Percentiles rank a stretch among this genome's conserved stretches.
phyloP scores from a whole-genome alignment of 2,329 filamentous ascomycete genomes.

The Plenodomus biglobosus region DNA sequence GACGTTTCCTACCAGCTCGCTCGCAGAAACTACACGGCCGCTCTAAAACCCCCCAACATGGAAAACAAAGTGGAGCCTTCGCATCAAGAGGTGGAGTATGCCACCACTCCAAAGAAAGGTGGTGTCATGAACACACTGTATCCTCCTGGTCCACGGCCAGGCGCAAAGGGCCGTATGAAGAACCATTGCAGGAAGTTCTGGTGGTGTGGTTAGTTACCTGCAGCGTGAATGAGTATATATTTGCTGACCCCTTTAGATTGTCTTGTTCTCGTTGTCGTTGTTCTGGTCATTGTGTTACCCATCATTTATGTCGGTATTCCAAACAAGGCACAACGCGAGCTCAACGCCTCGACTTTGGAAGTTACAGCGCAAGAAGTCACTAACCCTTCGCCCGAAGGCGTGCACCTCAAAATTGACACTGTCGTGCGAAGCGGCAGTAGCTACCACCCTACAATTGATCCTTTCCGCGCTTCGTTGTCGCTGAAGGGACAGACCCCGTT shows the following conservation, averaged over 20 bases:
- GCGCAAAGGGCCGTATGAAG: conserved; percentile 36
- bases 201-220: conserved; percentile 40
- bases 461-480: conserved; percentile 56
- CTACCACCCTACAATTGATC: conserved; percentile 58
- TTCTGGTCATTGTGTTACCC: conserved; percentile 59
- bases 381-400: conserved; percentile 52
- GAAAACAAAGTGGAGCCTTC: conserved; percentile 21
- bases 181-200: conserved; percentile 44
- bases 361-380: conserved; percentile 56
- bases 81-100: conserved; percentile 21
- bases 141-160: conserved; percentile 36
- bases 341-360: conserved; percentile 55
- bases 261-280: conserved; percentile 53
- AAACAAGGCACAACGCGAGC: conserved; percentile 57
- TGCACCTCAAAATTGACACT: conserved; percentile 54
- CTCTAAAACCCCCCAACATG: conserved; percentile 19
- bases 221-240: not conserved
- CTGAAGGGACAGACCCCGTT: conserved; percentile 50
- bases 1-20: not conserved
- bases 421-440: conserved; percentile 52
- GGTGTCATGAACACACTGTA: conserved; percentile 40
- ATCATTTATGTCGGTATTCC: conserved; percentile 63
- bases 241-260: conserved; percentile 39
- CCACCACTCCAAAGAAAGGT: conserved; percentile 24
- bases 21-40: conserved; percentile 3